Evolutionary conservation across 2,329 filamentous ascomycete species (phyloP).

Genomic region (Akanthomyces uredinophilus): DNA sequence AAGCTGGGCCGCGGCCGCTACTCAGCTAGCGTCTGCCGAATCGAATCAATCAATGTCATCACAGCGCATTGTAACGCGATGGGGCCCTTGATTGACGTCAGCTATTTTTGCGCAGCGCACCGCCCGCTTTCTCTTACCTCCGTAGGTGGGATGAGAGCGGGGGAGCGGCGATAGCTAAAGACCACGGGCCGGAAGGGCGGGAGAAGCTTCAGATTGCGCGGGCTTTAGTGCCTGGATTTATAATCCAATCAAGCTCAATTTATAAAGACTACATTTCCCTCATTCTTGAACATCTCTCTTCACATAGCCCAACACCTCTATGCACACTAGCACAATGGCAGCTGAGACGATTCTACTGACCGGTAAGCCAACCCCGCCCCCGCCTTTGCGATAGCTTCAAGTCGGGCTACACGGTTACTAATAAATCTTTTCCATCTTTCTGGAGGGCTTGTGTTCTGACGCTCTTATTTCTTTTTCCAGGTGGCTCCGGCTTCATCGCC

Average conservation of each 20-base stretch:
- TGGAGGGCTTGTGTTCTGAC: neutral
- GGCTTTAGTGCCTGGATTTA: neutral
- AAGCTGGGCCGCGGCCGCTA: neutral
- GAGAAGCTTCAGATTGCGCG: neutral
- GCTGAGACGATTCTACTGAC: conserved; percentile 8
- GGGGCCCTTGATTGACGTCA: conserved; percentile 9
- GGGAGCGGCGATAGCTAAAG: conserved; percentile 7
- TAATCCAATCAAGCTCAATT: neutral
- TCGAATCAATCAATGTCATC: neutral
- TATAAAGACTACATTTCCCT: neutral
- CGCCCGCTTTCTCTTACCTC: neutral
- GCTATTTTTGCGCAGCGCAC: neutral
- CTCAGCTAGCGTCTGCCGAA: neutral
- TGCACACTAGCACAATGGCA: neutral
- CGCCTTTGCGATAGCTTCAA: neutral
- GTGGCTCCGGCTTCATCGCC: conserved; percentile 50
- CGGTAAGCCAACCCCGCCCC: neutral
- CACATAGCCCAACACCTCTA: neutral
- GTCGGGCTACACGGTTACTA: neutral
- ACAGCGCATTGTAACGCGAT: neutral
- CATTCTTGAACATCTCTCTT: neutral
- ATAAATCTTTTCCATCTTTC: neutral
- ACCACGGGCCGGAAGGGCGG: neutral
- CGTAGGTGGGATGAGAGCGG: neutral
- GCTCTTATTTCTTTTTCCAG: conserved; percentile 21